Evolutionary conservation across 331 rosid genomes (phyloP).

Genomic region (Quercus lobata): DNA sequence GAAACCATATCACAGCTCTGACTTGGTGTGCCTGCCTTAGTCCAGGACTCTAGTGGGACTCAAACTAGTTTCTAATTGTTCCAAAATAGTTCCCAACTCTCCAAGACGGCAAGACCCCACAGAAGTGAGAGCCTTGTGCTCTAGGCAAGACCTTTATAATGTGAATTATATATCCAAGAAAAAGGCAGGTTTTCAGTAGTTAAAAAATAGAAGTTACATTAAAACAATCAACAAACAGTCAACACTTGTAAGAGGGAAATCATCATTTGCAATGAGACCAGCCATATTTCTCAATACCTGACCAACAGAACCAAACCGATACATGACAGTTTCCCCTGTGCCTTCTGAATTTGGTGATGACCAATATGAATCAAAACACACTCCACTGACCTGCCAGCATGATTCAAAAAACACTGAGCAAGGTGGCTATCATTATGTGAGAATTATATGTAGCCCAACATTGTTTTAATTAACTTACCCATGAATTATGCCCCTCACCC

Average conservation of each 20-base stretch:
- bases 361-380: conserved; percentile 96
- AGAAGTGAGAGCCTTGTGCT: no score
- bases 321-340: conserved; percentile 62
- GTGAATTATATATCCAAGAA: background rate
- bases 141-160: no score
- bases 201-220: background rate
- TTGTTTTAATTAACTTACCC: conserved; percentile 53
- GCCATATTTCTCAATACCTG: conserved; percentile 54
- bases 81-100: no score
- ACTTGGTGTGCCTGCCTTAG: background rate
- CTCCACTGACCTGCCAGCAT: conserved; percentile 86
- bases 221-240: background rate
- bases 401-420: background rate
- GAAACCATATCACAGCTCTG: background rate
- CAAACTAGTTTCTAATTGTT: no score
- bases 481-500: conserved; percentile 99
- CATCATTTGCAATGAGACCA: background rate
- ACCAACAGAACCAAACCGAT: conserved; percentile 98
- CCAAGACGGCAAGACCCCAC: no score
- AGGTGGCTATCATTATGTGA: background rate
- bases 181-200: background rate
- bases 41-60: no score
- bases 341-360: conserved; percentile 81
- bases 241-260: background rate
- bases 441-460: background rate